These are phyloP conservation scores for Arthrobotrys megalospora DNA, from an alignment of 2,329 filamentous ascomycete genomes.

Conservation along the genomic window DNA sequence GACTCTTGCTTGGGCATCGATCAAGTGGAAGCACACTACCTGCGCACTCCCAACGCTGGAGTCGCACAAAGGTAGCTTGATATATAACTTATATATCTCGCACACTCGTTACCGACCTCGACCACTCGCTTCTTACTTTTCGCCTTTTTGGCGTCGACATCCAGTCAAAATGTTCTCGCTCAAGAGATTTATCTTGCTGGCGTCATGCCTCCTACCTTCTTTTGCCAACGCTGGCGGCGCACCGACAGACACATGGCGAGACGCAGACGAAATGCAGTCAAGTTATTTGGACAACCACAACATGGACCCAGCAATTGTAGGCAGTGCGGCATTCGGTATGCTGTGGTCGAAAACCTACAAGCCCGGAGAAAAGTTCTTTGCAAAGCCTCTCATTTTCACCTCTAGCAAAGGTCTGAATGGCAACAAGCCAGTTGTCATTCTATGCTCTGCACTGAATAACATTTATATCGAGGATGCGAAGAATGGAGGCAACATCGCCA, in stretches of 20 bases:
- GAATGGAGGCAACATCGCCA: slow-evolving; percentile 39
- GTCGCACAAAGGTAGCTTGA: slow-evolving; percentile 4
- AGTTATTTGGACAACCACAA: slow-evolving; percentile 69
- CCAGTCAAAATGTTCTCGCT: slow-evolving; percentile 53
- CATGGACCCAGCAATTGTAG: slow-evolving; percentile 67
- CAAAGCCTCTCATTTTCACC: slow-evolving; percentile 58
- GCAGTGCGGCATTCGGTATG: slow-evolving; percentile 67
- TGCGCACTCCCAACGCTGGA: slow-evolving; percentile 15
- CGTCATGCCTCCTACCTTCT: slow-evolving; percentile 45
- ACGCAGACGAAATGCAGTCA: slow-evolving; percentile 66
- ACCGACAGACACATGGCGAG: slow-evolving; percentile 63
- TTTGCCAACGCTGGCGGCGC: slow-evolving; percentile 59
- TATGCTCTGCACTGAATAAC: slow-evolving; percentile 51
- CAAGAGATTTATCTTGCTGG: slow-evolving; percentile 49
- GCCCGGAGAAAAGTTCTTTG: slow-evolving; percentile 56
- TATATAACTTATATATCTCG: slow-evolving; percentile 36
- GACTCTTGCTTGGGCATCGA: slow-evolving; percentile 6
- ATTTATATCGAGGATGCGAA: slow-evolving; percentile 60
- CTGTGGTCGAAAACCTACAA: slow-evolving; percentile 57
- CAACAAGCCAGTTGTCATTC: slow-evolving; percentile 56
- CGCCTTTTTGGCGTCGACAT: slow-evolving; percentile 39
- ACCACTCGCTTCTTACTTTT: slow-evolving; percentile 18
- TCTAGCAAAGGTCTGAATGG: slow-evolving; percentile 56
- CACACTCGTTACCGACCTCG: slow-evolving; percentile 27
- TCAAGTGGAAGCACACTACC: slow-evolving; percentile 34